phyloP scores from a whole-genome alignment of 2,329 filamentous ascomycete genomes.

The Claviceps pusilla region DNA sequence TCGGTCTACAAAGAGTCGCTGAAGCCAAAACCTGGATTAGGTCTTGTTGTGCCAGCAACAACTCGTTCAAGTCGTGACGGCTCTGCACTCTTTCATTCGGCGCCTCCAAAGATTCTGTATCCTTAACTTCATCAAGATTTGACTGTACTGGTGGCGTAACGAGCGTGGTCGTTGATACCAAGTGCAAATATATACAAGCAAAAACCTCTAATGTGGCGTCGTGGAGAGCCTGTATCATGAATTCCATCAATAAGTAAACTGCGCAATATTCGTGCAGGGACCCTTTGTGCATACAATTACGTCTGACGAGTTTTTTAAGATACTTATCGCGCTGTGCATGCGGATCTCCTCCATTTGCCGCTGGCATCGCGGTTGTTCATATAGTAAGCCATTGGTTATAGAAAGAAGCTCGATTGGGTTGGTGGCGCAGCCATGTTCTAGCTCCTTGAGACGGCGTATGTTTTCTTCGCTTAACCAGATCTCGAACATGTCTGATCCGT shows the following conservation, averaged over 20 bases:
- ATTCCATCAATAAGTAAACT: neutral
- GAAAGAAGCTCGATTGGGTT: neutral
- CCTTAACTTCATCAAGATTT: neutral
- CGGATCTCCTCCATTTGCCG: neutral
- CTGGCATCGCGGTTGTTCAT: neutral
- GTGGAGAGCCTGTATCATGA: conserved; percentile 1
- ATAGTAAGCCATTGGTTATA: neutral
- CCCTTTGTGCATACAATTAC: neutral
- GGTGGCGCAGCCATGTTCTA: neutral
- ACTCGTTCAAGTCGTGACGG: neutral
- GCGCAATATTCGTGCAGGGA: neutral
- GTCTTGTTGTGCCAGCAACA: neutral
- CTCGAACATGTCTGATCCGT: neutral
- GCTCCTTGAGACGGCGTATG: neutral
- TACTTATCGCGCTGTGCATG: neutral
- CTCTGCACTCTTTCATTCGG: neutral
- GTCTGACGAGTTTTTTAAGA: neutral
- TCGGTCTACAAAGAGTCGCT: neutral
- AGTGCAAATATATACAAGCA: neutral
- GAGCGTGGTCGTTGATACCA: neutral
- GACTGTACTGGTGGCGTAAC: neutral
- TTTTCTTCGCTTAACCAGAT: conserved; percentile 1
- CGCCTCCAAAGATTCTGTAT: neutral
- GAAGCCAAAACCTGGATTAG: conserved; percentile 1
- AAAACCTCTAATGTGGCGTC: conserved; percentile 4